Conservation (phyloP, 2,329 filamentous ascomycete species). For the Apiospora saccharicola region DNA sequence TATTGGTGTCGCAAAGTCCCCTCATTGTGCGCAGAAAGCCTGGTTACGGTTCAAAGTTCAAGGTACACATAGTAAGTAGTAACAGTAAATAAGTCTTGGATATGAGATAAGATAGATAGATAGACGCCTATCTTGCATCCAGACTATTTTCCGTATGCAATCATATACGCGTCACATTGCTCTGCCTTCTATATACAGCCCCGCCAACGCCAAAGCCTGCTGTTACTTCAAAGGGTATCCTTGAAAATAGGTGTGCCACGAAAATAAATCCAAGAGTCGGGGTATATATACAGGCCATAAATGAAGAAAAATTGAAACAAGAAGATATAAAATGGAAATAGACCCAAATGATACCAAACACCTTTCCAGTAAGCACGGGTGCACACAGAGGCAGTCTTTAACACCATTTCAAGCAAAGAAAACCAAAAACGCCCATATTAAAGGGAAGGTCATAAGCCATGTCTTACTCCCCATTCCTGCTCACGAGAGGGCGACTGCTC, state of each 20-base stretch:
- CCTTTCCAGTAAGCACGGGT: neutral
- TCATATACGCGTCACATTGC: neutral
- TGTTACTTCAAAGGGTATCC: conserved; percentile 4
- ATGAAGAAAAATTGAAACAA: neutral
- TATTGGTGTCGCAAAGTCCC: neutral
- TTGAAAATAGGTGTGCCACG: neutral
- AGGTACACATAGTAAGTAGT: no score
- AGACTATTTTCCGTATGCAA: no score
- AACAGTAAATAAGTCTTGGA: neutral
- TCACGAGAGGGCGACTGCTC: neutral
- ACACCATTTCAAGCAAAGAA: neutral
- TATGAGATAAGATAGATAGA: neutral
- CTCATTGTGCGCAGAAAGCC: neutral
- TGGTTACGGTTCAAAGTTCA: no score
- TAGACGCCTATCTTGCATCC: neutral
- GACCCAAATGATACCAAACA: neutral
- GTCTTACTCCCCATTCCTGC: conserved; percentile 1
- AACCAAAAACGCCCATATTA: neutral
- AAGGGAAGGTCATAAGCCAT: neutral
- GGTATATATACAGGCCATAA: neutral
- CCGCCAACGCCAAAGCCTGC: neutral
- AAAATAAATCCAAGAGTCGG: neutral
- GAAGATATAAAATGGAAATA: neutral
- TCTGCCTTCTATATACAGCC: neutral
- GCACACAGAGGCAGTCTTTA: neutral